Evolutionary conservation across 23 red algal species (phyloP), one percentile per base, ranked within the genome.

Genomic region (Gracilariopsis chorda): DNA sequence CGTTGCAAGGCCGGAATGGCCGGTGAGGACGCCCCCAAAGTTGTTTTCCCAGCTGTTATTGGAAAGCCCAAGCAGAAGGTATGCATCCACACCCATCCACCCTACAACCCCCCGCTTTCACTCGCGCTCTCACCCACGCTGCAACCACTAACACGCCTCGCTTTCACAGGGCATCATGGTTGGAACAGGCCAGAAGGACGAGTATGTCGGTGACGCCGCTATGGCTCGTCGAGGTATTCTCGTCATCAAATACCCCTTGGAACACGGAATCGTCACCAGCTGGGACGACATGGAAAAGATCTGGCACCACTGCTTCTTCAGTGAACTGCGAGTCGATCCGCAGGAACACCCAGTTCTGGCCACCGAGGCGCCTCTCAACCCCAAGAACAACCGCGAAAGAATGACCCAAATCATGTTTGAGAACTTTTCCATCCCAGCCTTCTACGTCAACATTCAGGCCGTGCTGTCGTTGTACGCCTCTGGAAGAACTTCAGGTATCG

Each of bases 231-330:
- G 97, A 32, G 97, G 97, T 40, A 90, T 99, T 24, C 93, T 99
- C 7, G 44, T 94, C 48, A 92, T 99, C 86, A 99, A 99, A 88
- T 99, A 99, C 64, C 97, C 97, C 36, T 70, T 99, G 36, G 97
- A 99, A 72, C 97, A 99, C 76, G 97, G 97, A 24, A 99, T 99
- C 78, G 97, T 99, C 51, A 99, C 97, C 57, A 99, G 96, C 86
- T 99, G 97, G 97, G 93, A 99, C 23, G 97, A 99, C 80, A 99
- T 99, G 97, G 97, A 99, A 59, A 99, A 99, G 76, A 99, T 99
- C 84, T 99, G 97, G 97, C 83, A 95, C 79, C 97, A 99, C 67
- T 88, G 92, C 63, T 99, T 96, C 48, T 94, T 90, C 90, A 78
- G 65, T 23, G 97, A 99, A 88, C 86, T 99, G 60, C 97, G 97